Evolutionary conservation across 371 early-diverging fungal genomes (phyloP).

Genomic region (Apophysomyces ossiformis): DNA sequence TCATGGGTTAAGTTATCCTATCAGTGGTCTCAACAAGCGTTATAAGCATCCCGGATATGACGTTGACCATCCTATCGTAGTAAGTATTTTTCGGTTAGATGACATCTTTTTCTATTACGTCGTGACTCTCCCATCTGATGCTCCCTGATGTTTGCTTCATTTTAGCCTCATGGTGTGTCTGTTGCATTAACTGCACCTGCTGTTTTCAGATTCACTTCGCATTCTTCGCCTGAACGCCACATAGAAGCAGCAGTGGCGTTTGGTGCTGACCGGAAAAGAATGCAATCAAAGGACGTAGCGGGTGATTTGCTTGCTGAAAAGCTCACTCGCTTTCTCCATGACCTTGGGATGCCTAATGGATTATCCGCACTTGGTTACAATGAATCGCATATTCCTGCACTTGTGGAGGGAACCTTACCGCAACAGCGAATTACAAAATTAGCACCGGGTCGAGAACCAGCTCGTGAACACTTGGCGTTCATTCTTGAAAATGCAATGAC

Average conservation of each 20-base stretch:
- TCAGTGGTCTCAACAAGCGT: slow-evolving; percentile 81
- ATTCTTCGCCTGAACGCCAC: slow-evolving; percentile 85
- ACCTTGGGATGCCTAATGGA: slow-evolving; percentile 84
- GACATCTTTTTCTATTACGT: background rate
- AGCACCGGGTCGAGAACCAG: slow-evolving; percentile 77
- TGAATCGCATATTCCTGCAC: slow-evolving; percentile 66
- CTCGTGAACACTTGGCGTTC: slow-evolving; percentile 65
- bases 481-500: slow-evolving; percentile 75
- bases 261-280: slow-evolving; percentile 73
- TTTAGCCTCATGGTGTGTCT: slow-evolving; percentile 69
- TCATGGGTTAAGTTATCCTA: slow-evolving; percentile 74
- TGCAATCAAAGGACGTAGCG: slow-evolving; percentile 63
- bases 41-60: slow-evolving; percentile 87
- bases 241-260: slow-evolving; percentile 83
- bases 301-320: slow-evolving; percentile 81
- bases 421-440: slow-evolving; percentile 94
- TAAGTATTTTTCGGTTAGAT: slow-evolving; percentile 26
- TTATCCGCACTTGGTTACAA: slow-evolving; percentile 81
- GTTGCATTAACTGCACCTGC: slow-evolving; percentile 90
- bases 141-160: slow-evolving; percentile 1
- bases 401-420: slow-evolving; percentile 88
- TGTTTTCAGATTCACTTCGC: slow-evolving; percentile 85
- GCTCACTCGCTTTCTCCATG: slow-evolving; percentile 74
- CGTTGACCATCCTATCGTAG: slow-evolving; percentile 76
- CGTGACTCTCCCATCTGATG: background rate